Conservation (phyloP, 1,139 yeast species). For the Taphrina populina region DNA sequence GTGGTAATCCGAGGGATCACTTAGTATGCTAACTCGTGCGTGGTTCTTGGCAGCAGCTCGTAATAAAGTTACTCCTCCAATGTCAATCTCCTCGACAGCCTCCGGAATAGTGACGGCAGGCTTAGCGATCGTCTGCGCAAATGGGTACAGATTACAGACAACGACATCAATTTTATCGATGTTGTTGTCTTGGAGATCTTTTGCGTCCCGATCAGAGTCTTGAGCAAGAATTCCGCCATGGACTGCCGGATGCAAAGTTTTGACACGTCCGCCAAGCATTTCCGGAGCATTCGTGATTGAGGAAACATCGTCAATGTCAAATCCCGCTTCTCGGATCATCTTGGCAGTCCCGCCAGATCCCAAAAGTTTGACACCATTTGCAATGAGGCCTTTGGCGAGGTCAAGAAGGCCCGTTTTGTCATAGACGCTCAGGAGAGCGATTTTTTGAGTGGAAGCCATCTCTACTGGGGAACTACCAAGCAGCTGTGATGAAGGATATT, state of each 20-base stretch:
- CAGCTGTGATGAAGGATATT: background rate
- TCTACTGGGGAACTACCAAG: background rate
- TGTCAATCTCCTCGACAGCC: slow-evolving; percentile 97
- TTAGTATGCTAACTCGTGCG: slow-evolving; percentile 87
- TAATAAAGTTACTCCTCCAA: slow-evolving; percentile 94
- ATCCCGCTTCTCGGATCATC: slow-evolving; percentile 93
- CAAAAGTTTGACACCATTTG: slow-evolving; percentile 81
- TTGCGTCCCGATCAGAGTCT: slow-evolving; percentile 83
- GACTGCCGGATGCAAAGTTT: slow-evolving; percentile 96
- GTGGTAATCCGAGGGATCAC: slow-evolving; percentile 92
- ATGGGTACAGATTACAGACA: slow-evolving; percentile 95
- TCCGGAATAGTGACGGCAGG: slow-evolving; percentile 93
- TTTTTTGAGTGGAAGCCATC: slow-evolving; percentile 22
- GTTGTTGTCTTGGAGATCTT: slow-evolving; percentile 79
- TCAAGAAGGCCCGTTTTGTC: slow-evolving; percentile 96
- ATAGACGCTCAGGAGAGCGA: slow-evolving; percentile 89
- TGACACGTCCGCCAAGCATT: slow-evolving; percentile 97
- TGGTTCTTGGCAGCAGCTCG: slow-evolving; percentile 99
- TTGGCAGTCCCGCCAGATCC: slow-evolving; percentile 98
- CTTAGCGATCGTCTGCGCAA: slow-evolving; percentile 94
- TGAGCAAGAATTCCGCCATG: slow-evolving; percentile 87
- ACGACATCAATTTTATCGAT: slow-evolving; percentile 95
- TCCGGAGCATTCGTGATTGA: slow-evolving; percentile 97
- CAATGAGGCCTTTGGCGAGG: slow-evolving; percentile 88
- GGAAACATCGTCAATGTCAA: slow-evolving; percentile 94